These are phyloP conservation scores for Solanum chiquidenum DNA, from an alignment of 257 asterid genomes.

Conservation along the genomic window DNA sequence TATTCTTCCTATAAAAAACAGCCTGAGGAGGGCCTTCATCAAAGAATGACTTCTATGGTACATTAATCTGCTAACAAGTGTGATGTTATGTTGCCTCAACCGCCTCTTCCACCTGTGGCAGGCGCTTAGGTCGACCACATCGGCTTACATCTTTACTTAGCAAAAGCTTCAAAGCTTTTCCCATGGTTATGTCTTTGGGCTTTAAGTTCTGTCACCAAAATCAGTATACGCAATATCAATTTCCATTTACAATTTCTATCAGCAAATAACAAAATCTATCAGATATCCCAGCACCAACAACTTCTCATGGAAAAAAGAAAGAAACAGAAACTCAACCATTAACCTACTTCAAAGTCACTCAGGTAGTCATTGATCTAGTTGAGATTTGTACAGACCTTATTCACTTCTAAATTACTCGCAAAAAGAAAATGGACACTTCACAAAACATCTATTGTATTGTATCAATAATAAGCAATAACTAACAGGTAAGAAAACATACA, in stretches of 20 bases:
- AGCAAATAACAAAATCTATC: background rate
- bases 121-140: slow-evolving; percentile 54
- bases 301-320: background rate
- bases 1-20: background rate
- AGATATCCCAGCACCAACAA: background rate
- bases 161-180: slow-evolving; percentile 59
- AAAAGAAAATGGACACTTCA: background rate
- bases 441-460: background rate
- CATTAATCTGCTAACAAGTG: background rate
- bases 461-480: background rate
- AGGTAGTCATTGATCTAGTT: background rate
- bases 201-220: slow-evolving; percentile 37
- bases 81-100: slow-evolving; percentile 15
- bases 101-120: slow-evolving; percentile 18
- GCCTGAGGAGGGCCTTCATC: background rate
- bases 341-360: background rate
- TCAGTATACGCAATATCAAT: background rate
- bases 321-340: background rate
- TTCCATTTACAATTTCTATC: background rate
- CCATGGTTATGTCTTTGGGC: slow-evolving; percentile 43
- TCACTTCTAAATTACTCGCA: background rate
- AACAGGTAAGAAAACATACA: background rate
- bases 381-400: background rate
- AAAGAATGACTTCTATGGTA: background rate
- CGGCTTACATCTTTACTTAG: slow-evolving; percentile 42